Conservation (phyloP, 2,329 filamentous ascomycete species). For the Cordyceps tenuipes region DNA sequence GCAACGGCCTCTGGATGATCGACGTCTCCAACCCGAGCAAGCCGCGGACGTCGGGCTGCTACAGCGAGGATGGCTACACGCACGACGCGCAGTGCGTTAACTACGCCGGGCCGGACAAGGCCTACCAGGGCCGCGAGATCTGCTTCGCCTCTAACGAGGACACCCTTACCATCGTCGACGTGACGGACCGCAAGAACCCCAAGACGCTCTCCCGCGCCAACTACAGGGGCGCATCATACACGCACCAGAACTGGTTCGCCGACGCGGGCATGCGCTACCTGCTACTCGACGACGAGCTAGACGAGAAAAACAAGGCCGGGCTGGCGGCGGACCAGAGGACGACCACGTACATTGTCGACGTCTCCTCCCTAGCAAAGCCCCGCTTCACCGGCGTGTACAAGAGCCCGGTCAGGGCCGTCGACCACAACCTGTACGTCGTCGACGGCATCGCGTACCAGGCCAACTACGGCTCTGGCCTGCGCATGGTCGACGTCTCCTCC, state of each 20-base stretch:
- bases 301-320: constrained; percentile 35
- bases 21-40: constrained; percentile 43
- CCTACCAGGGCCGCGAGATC: constrained; percentile 41
- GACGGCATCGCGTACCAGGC: constrained; percentile 39
- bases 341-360: constrained; percentile 45
- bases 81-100: constrained; percentile 53
- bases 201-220: constrained; percentile 43
- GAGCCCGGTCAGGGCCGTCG: constrained; percentile 31
- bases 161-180: constrained; percentile 44
- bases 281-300: constrained; percentile 45
- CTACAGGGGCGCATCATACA: constrained; percentile 49
- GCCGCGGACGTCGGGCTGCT: constrained; percentile 41
- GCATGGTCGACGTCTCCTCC: constrained; percentile 29
- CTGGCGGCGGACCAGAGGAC: constrained; percentile 35
- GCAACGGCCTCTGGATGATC: constrained; percentile 46
- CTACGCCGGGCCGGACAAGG: constrained; percentile 42
- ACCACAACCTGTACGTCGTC: constrained; percentile 42
- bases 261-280: constrained; percentile 39
- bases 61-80: constrained; percentile 42
- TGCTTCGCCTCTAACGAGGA: constrained; percentile 51
- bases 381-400: constrained; percentile 36
- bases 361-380: constrained; percentile 33
- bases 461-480: constrained; percentile 42
- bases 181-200: constrained; percentile 39
- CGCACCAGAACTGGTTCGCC: constrained; percentile 49